A percentile compares a stretch with the other conserved stretches of the same genome.
These are phyloP conservation scores for Capsicum rhomboideum DNA, from an alignment of 257 asterid genomes.

Conservation along the genomic window DNA sequence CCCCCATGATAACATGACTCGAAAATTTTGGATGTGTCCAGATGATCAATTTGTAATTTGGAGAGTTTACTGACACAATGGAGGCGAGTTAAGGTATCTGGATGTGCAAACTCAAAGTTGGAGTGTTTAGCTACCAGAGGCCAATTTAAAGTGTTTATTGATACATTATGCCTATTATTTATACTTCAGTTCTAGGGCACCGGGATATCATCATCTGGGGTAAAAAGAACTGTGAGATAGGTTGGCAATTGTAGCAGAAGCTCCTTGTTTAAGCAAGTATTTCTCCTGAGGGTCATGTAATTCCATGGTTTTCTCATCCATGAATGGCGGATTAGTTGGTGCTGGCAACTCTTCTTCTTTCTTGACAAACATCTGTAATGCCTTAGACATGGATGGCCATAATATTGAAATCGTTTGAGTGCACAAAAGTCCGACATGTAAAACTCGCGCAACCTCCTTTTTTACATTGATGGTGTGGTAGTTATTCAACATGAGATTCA, in stretches of 20 bases:
- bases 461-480: neutral
- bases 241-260: constrained; percentile 17
- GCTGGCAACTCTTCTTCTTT: constrained; percentile 2
- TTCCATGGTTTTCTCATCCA: constrained; percentile 30
- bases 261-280: neutral
- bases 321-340: constrained; percentile 9
- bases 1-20: no score
- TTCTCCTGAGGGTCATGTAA: constrained; percentile 15
- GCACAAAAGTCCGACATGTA: constrained; percentile 13
- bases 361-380: constrained; percentile 3
- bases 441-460: neutral
- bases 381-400: constrained; percentile 13
- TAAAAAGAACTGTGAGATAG: constrained; percentile 22
- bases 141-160: no score
- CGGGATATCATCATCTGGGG: constrained; percentile 12
- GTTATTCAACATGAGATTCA: constrained; percentile 26
- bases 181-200: neutral
- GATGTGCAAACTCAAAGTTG: no score
- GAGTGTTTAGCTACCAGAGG: no score
- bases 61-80: no score
- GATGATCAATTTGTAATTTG: no score
- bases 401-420: neutral
- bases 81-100: no score
- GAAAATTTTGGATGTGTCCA: no score
- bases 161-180: neutral